A percentile compares a stretch with the other conserved stretches of the same genome.
These are phyloP conservation scores for Fomitopsis betulina DNA, from an alignment of 1,284 basidiomycete genomes.

Conservation along the genomic window DNA sequence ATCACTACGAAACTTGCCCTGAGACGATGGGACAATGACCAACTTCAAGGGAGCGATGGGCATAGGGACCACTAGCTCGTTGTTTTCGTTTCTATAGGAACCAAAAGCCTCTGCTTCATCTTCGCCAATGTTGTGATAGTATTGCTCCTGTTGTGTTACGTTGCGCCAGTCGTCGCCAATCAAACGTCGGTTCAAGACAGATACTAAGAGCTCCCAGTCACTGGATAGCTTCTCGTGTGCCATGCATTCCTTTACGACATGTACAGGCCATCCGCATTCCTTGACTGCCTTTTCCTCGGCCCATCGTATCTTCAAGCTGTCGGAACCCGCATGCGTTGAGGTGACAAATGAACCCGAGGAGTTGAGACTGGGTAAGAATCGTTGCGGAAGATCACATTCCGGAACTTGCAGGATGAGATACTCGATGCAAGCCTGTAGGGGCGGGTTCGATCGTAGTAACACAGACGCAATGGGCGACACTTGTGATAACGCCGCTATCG, in stretches of 20 bases:
- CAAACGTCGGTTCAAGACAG: constrained; percentile 45
- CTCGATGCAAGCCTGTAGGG: constrained; percentile 67
- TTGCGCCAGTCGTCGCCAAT: constrained; percentile 33
- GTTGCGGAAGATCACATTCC: constrained; percentile 72
- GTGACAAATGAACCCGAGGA: constrained; percentile 69
- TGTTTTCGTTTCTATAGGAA: constrained; percentile 37
- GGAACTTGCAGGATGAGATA: constrained; percentile 73
- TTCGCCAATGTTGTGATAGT: constrained; percentile 34
- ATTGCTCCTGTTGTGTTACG: constrained; percentile 7
- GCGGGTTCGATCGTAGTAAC: constrained; percentile 43
- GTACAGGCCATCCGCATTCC: constrained; percentile 79
- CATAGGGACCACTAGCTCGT: constrained; percentile 56
- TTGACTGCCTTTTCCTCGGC: constrained; percentile 79
- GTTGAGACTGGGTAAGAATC: constrained; percentile 56
- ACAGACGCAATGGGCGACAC: constrained; percentile 48
- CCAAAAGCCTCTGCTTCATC: constrained; percentile 73
- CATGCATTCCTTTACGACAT: constrained; percentile 59
- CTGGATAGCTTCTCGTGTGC: constrained; percentile 33
- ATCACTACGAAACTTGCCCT: constrained; percentile 46
- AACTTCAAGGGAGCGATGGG: constrained; percentile 62
- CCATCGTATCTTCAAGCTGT: constrained; percentile 77
- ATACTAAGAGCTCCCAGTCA: constrained; percentile 48
- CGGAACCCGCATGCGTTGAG: constrained; percentile 52
- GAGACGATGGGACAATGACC: constrained; percentile 57
- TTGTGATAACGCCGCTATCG: constrained; percentile 46